Base-by-base conservation (phyloP, 2,329 filamentous ascomycete genomes). In the Samsoniella hepiali region DNA sequence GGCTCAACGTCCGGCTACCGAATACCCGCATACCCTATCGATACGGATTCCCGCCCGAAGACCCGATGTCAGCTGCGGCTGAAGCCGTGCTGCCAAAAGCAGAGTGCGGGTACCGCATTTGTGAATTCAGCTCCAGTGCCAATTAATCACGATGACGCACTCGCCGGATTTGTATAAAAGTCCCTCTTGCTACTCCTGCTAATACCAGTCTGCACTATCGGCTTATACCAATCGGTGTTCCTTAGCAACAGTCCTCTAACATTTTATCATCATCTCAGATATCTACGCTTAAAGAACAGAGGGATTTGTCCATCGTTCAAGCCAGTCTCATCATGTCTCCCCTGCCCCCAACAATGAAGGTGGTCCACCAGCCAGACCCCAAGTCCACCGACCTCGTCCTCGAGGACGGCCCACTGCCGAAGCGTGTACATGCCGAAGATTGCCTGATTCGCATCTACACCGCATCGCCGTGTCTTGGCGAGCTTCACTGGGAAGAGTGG, bases 371-470 rank as follows among this genome's bases (percentile, higher is more conserved):
- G 58, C 67, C 67, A 1, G 67, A 72, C 57, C 63, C 65, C 34
- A 63, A 67, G 6, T 68, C 65, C 32, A 40, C 49, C 53, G 55
- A 65, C 2, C 68, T 72, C 29, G 58, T 62, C 5, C 66, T 71
- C 34, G 51, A 61, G 3, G 54, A 68, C 2, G 66, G 65, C 22
- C 67, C 70, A 9, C 22, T 73, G 15, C 73, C 72, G 29, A 56
- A 58, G 17, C 67, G 66, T 6, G 49, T 62, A 10, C 61, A 66
- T 5, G 63, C 69, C 5, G 61, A 69, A 29, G 71, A 73, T 17
- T 66, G 71, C 61, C 68, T 77, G 44, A 67, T 77, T 63, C 70
- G 71, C 47, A 70, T 75, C 36, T 69, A 72, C 34, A 70, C 74
- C 27, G 75, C 74, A 1, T 66, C 74, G 15, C 72, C 73, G 7